A percentile compares a stretch with the other conserved stretches of the same genome.
Conservation (phyloP, 2,329 filamentous ascomycete genomes). For the Fusarium falciforme region DNA sequence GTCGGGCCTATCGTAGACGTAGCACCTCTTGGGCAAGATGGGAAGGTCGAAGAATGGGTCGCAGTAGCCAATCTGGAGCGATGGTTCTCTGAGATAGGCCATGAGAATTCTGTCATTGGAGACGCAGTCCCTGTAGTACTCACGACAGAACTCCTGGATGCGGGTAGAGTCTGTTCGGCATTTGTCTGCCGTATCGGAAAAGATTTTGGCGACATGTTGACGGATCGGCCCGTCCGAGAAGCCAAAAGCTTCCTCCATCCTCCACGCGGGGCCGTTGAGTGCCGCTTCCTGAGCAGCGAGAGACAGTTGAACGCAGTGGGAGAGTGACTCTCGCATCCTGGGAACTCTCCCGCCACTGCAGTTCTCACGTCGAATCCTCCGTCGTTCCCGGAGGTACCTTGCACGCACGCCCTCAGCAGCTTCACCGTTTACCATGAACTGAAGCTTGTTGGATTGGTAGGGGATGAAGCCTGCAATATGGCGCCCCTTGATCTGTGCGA, state of each 20-base stretch:
- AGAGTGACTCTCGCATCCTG: background rate
- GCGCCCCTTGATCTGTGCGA: background rate
- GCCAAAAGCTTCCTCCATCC: background rate
- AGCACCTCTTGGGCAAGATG: background rate
- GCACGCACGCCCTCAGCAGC: background rate
- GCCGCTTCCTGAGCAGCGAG: background rate
- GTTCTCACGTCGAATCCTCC: background rate
- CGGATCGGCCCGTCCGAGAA: background rate
- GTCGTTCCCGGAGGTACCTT: background rate
- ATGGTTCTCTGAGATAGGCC: background rate
- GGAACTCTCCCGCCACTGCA: background rate
- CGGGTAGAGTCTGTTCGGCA: background rate
- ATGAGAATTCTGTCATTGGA: background rate
- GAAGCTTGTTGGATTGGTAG: background rate
- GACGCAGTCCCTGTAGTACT: background rate
- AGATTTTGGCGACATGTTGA: background rate
- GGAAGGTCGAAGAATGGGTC: background rate
- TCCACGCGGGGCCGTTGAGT: background rate
- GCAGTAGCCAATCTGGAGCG: background rate
- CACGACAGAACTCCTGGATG: background rate
- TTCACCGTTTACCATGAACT: background rate
- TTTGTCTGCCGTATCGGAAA: background rate
- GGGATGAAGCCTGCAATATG: background rate
- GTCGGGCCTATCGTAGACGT: background rate
- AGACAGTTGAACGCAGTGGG: background rate